A percentile compares a stretch with the other conserved stretches of the same genome.
Evolutionary conservation across 2,329 filamentous ascomycete genomes (phyloP).

Genomic region (Diaporthe australafricana): DNA sequence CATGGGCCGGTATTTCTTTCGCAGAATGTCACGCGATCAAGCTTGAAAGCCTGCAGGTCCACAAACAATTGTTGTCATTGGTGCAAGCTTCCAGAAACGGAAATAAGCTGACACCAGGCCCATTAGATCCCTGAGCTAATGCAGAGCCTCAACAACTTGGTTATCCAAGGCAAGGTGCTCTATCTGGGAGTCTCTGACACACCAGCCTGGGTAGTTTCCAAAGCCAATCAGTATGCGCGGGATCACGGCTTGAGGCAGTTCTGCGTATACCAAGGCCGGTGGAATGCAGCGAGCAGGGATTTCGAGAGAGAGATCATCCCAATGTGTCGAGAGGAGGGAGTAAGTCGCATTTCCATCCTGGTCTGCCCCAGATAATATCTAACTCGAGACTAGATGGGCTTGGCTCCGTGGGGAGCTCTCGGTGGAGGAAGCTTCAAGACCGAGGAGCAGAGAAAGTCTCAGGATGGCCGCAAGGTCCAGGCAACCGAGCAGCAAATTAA

Average conservation of each 20-base stretch:
- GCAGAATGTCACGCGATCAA: background rate
- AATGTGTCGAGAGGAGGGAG: constrained; percentile 71
- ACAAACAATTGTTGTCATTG: background rate
- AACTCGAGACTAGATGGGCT: constrained; percentile 46
- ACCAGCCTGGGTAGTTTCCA: constrained; percentile 75
- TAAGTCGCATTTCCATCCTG: background rate
- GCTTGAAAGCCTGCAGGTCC: background rate
- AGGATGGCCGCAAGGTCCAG: constrained; percentile 50
- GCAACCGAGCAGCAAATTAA: constrained; percentile 65
- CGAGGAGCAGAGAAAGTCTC: constrained; percentile 45
- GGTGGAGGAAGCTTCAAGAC: constrained; percentile 54
- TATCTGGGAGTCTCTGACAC: constrained; percentile 74
- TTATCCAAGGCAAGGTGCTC: constrained; percentile 64
- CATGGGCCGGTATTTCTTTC: background rate
- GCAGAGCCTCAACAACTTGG: constrained; percentile 66
- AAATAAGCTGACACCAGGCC: background rate
- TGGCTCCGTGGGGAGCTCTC: constrained; percentile 66
- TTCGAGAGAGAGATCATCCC: constrained; percentile 78
- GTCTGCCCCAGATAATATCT: background rate
- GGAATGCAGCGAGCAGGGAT: constrained; percentile 70
- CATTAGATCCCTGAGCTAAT: constrained; percentile 65
- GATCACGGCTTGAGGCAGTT: constrained; percentile 70
- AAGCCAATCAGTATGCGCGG: constrained; percentile 55
- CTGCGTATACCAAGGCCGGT: constrained; percentile 73
- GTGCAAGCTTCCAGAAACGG: background rate